A percentile compares a stretch with the other conserved stretches of the same genome.
phyloP scores from a whole-genome alignment of 179 eudicot genomes.

The Nepenthes alata region DNA sequence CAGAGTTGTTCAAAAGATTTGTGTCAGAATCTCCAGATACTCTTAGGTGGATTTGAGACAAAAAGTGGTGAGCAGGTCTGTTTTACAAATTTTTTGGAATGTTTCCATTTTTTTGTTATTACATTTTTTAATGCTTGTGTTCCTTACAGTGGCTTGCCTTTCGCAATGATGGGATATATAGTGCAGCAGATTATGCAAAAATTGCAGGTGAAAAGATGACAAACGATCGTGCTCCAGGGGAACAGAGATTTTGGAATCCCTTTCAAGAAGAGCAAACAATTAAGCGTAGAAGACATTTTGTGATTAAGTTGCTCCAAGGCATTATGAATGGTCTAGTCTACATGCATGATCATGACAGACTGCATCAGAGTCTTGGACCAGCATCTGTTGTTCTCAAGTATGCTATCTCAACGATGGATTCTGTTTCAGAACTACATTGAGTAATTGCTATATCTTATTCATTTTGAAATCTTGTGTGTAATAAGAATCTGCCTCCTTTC shows the following conservation, averaged over 20 bases:
- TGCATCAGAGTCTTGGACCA: constrained; percentile 99
- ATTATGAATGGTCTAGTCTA: constrained; percentile 58
- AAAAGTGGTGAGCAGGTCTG: constrained; percentile 95
- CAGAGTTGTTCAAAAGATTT: constrained; percentile 53
- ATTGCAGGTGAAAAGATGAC: constrained; percentile 45
- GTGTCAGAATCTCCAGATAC: constrained; percentile 52
- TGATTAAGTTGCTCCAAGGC: constrained; percentile 64
- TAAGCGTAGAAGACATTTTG: constrained; percentile 54
- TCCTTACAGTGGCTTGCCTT: constrained; percentile 88
- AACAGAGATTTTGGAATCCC: constrained; percentile 63
- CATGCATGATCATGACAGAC: constrained; percentile 83
- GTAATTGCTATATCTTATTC: background rate
- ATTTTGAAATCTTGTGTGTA: constrained; percentile 5
- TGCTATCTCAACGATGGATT: constrained; percentile 9
- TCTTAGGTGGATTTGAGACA: constrained; percentile 91
- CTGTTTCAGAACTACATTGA: background rate
- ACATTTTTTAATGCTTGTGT: constrained; percentile 1
- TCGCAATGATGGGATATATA: constrained; percentile 67
- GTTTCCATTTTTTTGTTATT: background rate
- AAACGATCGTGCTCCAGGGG: constrained; percentile 28
- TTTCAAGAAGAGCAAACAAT: constrained; percentile 46
- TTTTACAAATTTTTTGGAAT: background rate
- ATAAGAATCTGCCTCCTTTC: constrained; percentile 5
- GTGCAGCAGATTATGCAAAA: constrained; percentile 87
- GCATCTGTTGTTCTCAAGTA: constrained; percentile 96